phyloP scores from a whole-genome alignment of 2,329 filamentous ascomycete genomes.

The Nothopassalora personata region DNA sequence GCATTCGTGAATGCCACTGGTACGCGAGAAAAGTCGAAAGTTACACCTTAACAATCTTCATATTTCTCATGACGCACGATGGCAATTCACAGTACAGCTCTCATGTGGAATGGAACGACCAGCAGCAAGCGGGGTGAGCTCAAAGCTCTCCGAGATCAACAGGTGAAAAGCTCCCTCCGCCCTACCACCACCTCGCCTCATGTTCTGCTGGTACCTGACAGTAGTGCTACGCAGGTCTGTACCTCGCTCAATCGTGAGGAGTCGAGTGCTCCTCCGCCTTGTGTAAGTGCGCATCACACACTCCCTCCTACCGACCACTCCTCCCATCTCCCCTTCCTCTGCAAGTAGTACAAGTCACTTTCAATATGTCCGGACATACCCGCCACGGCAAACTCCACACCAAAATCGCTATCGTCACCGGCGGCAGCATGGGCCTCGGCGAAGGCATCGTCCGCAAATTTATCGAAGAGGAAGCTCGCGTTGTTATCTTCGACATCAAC shows the following conservation, averaged over 20 bases:
- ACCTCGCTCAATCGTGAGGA: background rate
- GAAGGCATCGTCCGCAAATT: slow-evolving; percentile 30
- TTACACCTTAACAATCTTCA: background rate
- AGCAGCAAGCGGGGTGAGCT: background rate
- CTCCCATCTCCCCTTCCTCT: background rate
- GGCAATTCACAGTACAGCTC: background rate
- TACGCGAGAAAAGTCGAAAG: background rate
- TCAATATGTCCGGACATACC: background rate
- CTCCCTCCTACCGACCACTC: background rate
- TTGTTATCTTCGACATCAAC: slow-evolving; percentile 28
- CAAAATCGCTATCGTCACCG: slow-evolving; percentile 27
- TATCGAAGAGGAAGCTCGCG: slow-evolving; percentile 26
- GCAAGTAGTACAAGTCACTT: background rate
- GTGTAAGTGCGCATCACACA: background rate
- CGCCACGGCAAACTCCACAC: slow-evolving; percentile 10
- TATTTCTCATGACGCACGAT: background rate
- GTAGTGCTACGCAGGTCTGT: background rate
- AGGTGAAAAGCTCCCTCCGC: background rate
- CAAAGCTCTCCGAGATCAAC: background rate
- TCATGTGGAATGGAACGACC: background rate
- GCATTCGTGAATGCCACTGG: background rate
- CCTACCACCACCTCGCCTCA: background rate
- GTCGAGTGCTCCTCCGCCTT: background rate
- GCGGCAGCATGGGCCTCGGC: slow-evolving; percentile 29
- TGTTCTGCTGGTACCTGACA: background rate